Conservation (phyloP, 257 asterid genomes). For the Penstemon eatonii region DNA sequence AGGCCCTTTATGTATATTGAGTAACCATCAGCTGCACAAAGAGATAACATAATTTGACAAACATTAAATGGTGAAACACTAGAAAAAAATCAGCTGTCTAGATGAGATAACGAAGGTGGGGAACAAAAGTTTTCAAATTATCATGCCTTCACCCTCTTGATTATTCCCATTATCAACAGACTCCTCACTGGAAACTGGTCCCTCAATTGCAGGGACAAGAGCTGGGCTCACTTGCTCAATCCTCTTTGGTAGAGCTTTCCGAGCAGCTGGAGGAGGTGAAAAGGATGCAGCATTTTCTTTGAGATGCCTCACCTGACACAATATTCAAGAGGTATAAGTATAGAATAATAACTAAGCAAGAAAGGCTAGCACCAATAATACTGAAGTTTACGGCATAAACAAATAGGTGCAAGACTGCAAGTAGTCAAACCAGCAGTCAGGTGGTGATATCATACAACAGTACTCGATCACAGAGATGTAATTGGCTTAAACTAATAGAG, state of each 20-base stretch:
- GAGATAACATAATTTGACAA: background rate
- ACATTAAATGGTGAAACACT: slow-evolving; percentile 2
- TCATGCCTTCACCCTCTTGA: slow-evolving; percentile 78
- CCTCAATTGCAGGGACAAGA: slow-evolving; percentile 42
- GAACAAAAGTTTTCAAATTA: slow-evolving; percentile 10
- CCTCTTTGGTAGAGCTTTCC: slow-evolving; percentile 50
- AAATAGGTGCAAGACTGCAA: background rate
- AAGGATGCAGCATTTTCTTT: slow-evolving; percentile 59
- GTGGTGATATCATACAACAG: background rate
- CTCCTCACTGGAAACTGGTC: slow-evolving; percentile 44
- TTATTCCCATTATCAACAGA: slow-evolving; percentile 53
- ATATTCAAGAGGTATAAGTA: slow-evolving; percentile 13
- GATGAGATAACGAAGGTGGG: background rate
- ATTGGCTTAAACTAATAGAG: slow-evolving; percentile 9
- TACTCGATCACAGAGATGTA: background rate
- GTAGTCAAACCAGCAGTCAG: background rate
- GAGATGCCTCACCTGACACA: slow-evolving; percentile 80
- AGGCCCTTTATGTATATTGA: slow-evolving; percentile 85
- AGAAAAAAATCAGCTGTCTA: slow-evolving; percentile 9
- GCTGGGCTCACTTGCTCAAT: slow-evolving; percentile 49
- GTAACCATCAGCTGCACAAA: slow-evolving; percentile 73
- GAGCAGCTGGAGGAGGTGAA: slow-evolving; percentile 55
- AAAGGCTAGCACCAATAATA: background rate
- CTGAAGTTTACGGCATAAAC: slow-evolving; percentile 1
- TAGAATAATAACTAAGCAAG: background rate